Conservation (phyloP, 2,329 filamentous ascomycete species). For the Aureobasidium zeae region DNA sequence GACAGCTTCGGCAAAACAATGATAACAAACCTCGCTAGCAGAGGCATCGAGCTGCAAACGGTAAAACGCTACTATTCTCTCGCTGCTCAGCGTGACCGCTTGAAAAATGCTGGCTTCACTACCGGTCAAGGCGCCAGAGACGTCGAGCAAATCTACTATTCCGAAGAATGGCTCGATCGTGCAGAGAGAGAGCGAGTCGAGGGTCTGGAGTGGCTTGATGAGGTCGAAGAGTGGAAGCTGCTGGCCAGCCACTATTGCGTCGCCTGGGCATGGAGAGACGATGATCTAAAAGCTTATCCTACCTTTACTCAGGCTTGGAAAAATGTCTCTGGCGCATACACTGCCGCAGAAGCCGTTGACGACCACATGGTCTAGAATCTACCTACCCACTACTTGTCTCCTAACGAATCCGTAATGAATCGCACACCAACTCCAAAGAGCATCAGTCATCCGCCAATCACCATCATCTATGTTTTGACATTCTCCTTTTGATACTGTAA, state of each 20-base stretch:
- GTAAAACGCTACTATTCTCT: slow-evolving; percentile 62
- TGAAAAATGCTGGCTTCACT: slow-evolving; percentile 58
- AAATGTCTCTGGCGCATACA: slow-evolving; percentile 14
- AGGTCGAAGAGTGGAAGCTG: slow-evolving; percentile 88
- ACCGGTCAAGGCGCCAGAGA: slow-evolving; percentile 48
- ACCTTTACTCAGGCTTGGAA: slow-evolving; percentile 16
- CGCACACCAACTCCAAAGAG: no score
- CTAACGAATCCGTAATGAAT: no score
- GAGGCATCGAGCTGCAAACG: slow-evolving; percentile 78
- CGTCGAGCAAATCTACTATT: slow-evolving; percentile 53
- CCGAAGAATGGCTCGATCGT: slow-evolving; percentile 55
- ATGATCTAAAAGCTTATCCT: slow-evolving; percentile 33
- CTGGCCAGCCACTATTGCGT: slow-evolving; percentile 84
- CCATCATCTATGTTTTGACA: no score
- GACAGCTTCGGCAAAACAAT: slow-evolving; percentile 88
- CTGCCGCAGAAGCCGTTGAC: slow-evolving; percentile 15
- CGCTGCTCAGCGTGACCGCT: slow-evolving; percentile 56
- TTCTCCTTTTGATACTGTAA: no score
- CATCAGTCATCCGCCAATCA: no score
- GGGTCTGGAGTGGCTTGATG: slow-evolving; percentile 76
- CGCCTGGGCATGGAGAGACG: slow-evolving; percentile 78
- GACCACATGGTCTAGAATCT: slow-evolving; percentile 14
- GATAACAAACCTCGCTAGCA: slow-evolving; percentile 75
- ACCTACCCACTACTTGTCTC: no score
- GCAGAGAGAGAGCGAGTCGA: slow-evolving; percentile 74